A percentile compares a stretch with the other conserved stretches of the same genome.
Conservation (phyloP, 257 asterid species). For the Solanum piurae region DNA sequence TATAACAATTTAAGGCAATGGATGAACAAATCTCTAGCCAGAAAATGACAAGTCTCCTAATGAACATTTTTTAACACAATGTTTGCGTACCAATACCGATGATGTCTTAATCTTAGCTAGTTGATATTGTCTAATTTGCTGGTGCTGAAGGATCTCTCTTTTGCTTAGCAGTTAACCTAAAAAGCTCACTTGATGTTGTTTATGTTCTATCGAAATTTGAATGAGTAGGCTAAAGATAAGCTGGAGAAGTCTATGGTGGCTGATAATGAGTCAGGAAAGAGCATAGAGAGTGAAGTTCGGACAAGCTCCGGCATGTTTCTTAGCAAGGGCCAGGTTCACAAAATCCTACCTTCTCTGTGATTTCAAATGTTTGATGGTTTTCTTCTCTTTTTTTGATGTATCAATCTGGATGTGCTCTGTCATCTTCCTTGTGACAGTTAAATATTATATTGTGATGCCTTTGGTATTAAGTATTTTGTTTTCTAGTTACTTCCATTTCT, state of each 20-base stretch:
- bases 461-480: background rate
- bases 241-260: slow-evolving; percentile 98
- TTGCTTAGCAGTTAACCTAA: background rate
- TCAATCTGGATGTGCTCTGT: background rate
- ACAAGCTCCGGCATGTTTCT: slow-evolving; percentile 99
- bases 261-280: slow-evolving; percentile 87
- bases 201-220: slow-evolving; percentile 3
- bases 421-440: background rate
- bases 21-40: background rate
- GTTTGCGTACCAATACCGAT: too few species aligned
- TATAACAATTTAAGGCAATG: background rate
- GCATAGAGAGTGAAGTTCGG: slow-evolving; percentile 82
- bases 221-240: slow-evolving; percentile 73
- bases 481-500: background rate
- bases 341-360: background rate
- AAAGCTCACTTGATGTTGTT: background rate
- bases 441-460: background rate
- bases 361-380: background rate
- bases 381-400: background rate
- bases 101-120: background rate
- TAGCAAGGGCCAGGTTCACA: slow-evolving; percentile 54
- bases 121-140: background rate
- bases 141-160: background rate
- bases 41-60: background rate
- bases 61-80: too few species aligned